Evolutionary conservation across 2,329 filamentous ascomycete genomes (phyloP), one percentile per base, ranked within the genome.

Genomic region (Thyridium curvatum): DNA sequence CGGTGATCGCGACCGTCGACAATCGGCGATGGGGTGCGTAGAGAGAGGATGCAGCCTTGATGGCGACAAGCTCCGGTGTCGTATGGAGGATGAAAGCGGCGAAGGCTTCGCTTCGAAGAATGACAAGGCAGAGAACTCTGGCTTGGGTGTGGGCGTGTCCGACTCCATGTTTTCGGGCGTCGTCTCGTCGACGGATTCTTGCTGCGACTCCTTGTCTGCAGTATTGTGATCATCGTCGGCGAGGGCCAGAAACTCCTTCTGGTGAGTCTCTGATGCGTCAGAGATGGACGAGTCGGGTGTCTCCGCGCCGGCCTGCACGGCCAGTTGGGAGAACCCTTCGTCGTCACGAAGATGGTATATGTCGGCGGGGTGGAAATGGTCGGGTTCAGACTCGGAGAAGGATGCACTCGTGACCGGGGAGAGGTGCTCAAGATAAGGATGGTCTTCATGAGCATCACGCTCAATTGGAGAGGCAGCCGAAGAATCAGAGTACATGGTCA

Each of bases 321-420:
- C n/a, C 28, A 62, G 65, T 44, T 69, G 66, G 12, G 68, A 72
- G 30, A 59, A 54, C 8, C 57, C 53, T 40, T 69, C 67, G 40
- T 67, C 64, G 41, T 63, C 21, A 26, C 21, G 21, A 26, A 26
- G 21, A 26, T 26, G 21, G 15, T 53, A 41, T 14, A 53, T 45
- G 34, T 48, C 41, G 30, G 53, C 56, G 16, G 61, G 42, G 18
- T 52, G 45, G 40, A 68, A 61, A 15, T 49, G 54, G 18, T 65
- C 68, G 3, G 65, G 61, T 44, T 74, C 72, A 0, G 65, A 70
- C 37, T 68, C 70, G 1, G 71, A 75, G 47, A 73, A 74, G 3
- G 73, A 77, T 39, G 71, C 58, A 12, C 67, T 68, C 39, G 71
- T 66, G 8, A 68, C 64, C 5, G 68, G 65, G 1, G 67, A 66